Conservation (phyloP, 2,329 filamentous ascomycete genomes). For the Xylaria sp. region DNA sequence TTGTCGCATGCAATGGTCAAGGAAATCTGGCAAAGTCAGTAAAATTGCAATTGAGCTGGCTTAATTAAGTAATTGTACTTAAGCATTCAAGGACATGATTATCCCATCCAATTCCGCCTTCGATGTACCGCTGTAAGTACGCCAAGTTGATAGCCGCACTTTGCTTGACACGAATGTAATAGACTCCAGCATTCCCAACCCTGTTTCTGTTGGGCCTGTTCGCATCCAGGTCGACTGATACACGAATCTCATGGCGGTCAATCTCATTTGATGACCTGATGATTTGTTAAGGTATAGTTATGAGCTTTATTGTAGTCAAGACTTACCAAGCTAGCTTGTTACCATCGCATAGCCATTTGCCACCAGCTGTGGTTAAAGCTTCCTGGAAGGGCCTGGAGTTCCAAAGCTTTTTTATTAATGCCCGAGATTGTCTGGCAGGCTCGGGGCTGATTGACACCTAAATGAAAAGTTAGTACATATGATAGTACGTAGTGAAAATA, state of each 20-base stretch:
- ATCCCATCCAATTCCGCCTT: conserved; percentile 68
- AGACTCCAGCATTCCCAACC: conserved; percentile 52
- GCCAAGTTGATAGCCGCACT: conserved; percentile 76
- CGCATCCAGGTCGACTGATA: conserved; percentile 76
- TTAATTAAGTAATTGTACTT: conserved; percentile 59
- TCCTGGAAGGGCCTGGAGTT: conserved; percentile 68
- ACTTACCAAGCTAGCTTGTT: conserved; percentile 85
- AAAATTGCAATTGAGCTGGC: background rate
- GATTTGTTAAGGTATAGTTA: conserved; percentile 29
- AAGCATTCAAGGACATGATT: conserved; percentile 79
- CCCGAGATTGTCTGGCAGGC: conserved; percentile 53
- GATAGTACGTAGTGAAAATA: background rate
- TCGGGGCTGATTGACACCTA: conserved; percentile 74
- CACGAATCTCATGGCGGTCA: conserved; percentile 60
- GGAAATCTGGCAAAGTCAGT: conserved; percentile 66
- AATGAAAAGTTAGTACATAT: background rate
- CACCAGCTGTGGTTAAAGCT: conserved; percentile 59
- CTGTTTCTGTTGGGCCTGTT: conserved; percentile 44
- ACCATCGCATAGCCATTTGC: conserved; percentile 79
- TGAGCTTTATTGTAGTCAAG: background rate
- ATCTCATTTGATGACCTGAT: conserved; percentile 53
- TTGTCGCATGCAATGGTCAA: conserved; percentile 89
- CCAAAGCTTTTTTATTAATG: conserved; percentile 82
- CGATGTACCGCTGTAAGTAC: conserved; percentile 73
- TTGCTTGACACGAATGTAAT: conserved; percentile 69